Evolutionary conservation across 768 basidiomycete genomes (phyloP), one percentile per base, ranked within the genome.

Genomic region (Melanogaster broomeanus): DNA sequence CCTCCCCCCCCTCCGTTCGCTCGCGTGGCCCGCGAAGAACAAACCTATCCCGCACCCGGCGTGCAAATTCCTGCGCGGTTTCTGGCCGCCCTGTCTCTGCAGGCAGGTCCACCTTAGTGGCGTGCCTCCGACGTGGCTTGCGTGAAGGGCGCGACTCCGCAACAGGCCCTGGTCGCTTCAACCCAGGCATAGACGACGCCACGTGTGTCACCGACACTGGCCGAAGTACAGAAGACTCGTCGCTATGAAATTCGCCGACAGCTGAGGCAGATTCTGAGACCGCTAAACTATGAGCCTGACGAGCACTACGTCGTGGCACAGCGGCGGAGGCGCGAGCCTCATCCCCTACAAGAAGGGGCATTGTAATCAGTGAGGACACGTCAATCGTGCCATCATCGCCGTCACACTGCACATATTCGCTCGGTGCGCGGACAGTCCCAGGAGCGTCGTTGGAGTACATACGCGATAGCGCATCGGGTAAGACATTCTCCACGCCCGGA

Each of bases 401-500:
- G 2, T 53, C 51, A 24, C 40, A 15, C 27, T 2, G 48, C 3
- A 46, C 24, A 34, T 38, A 48, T n/a, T 48, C 38, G 3, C 37
- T 30, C 0, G 12, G 6, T 3, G 38, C 24, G 1, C 31, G 28
- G 0, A 41, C 24, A 7, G 38, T 53, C 0, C 46, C 51, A 0
- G 31, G 15, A 0, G 19, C 39, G 13, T 49, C 39, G 3, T 5
- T 42, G 8, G 53, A 45, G 11, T 64, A 63, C 15, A 48, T 1
- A 2, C 58, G 53, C 0, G 68, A 71, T 13, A 71, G 21, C 0
- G 57, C 52, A 46, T 73, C 69, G 0, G 66, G 64, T 0, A 71
- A 37, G 0, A 53, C 18, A n/a, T 72, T 73, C 1, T 55, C 42
- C 2, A 34, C 37, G 0, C 72, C 72, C 0, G 61, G 65, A 3